Evolutionary conservation across 2,329 filamentous ascomycete genomes (phyloP), one percentile per base, ranked within the genome.

Genomic region (Hysterium pulicare): DNA sequence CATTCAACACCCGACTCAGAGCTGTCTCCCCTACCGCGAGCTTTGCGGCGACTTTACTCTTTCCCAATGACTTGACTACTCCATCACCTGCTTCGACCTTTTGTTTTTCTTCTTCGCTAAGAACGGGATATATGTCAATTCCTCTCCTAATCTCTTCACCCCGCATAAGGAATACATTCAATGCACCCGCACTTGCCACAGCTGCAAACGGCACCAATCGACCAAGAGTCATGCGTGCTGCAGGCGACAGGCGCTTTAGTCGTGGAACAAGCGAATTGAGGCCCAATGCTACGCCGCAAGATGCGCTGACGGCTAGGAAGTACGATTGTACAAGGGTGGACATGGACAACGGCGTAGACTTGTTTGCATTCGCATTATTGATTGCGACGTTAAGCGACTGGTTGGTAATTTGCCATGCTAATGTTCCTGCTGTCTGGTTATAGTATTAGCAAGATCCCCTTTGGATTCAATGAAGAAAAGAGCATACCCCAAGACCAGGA

Each of bases 151-250:
- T 97, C 72, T 98, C 93, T 68, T 96, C 91, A 50, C 89, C 85
- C 46, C 93, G 88, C 93, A 98, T 98, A 42, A 98, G 79, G 70
- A 96, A 94, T 20, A 96, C 93, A 69, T 98, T 98, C 49, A 98
- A 77, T 1, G 84, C 89, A 59, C 90, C 90, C 3, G 93, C 93
- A 45, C 83, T 87, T 22, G 91, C 91, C 9, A 98, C 93, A 10
- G 93, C 93, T 1, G 91, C 93, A 62, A 98, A 98, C 20, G 93
- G 93, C 5, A 97, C 90, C 7, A 98, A 79, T n/a, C 93, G 84
- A 41, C 82, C 78, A 2, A 97, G 81, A 16, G 94, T 81, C 30
- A 84, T 77, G 47, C 83, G 83, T 3, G 90, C 86, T 40, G 81
- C 81, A 1, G 88, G 87, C 13, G 84, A 81, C 35, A 97, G 73